Conservation (phyloP, 2,329 filamentous ascomycete species). For the Orbilia quercus region DNA sequence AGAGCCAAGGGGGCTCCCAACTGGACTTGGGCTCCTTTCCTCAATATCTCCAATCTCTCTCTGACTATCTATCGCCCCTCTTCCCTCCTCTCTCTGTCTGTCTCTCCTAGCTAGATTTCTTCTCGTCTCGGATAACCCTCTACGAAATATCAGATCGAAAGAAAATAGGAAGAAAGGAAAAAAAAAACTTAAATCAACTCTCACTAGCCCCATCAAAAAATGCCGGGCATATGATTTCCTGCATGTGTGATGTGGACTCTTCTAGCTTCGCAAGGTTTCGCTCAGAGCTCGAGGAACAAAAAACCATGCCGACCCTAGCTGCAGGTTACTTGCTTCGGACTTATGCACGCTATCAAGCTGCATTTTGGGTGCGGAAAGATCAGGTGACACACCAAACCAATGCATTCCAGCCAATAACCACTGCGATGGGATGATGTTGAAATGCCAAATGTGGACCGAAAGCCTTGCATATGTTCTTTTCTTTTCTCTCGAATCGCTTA, state of each 20-base stretch:
- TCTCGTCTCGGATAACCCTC: slow-evolving; percentile 45
- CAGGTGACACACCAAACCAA: slow-evolving; percentile 56
- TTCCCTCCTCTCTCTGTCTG: neutral
- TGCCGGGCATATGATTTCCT: slow-evolving; percentile 54
- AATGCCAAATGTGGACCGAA: slow-evolving; percentile 49
- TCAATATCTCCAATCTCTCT: no score
- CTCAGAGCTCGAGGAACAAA: slow-evolving; percentile 54
- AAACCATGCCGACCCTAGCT: slow-evolving; percentile 53
- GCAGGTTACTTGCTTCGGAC: slow-evolving; percentile 53
- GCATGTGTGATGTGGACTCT: slow-evolving; percentile 54
- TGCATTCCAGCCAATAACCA: slow-evolving; percentile 53
- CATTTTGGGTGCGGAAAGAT: slow-evolving; percentile 35
- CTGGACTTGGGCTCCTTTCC: slow-evolving; percentile 8
- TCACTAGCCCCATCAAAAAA: slow-evolving; percentile 43
- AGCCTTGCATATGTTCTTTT: slow-evolving; percentile 55
- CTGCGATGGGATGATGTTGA: slow-evolving; percentile 50
- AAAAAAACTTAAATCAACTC: slow-evolving; percentile 20
- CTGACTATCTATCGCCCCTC: no score
- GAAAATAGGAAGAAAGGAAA: no score
- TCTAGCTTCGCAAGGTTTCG: slow-evolving; percentile 42
- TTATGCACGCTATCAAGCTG: slow-evolving; percentile 48
- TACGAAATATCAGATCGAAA: slow-evolving; percentile 12
- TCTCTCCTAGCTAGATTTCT: slow-evolving; percentile 19
- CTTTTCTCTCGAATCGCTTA: slow-evolving; percentile 52
- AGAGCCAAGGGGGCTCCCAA: slow-evolving; percentile 49